A percentile compares a stretch with the other conserved stretches of the same genome.
Conservation (phyloP, 345 rosid species). For the Gossypium stocksii region DNA sequence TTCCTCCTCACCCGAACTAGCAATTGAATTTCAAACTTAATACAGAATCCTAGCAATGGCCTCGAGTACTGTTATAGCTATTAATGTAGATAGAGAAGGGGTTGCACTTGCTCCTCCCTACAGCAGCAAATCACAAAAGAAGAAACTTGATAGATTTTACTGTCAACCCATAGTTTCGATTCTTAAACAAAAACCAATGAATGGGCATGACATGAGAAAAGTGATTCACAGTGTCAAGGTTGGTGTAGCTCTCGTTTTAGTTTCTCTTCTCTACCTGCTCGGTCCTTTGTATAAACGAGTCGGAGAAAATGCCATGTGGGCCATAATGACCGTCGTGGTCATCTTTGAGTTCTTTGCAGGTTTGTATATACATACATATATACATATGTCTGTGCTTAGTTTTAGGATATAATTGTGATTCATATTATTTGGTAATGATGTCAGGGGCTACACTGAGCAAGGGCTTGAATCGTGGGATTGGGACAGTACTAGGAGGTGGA, state of each 20-base stretch:
- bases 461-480: slow-evolving; percentile 64
- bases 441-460: slow-evolving; percentile 68
- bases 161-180: slow-evolving; percentile 13
- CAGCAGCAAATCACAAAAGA: slow-evolving; percentile 3
- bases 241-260: slow-evolving; percentile 57
- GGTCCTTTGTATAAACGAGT: slow-evolving; percentile 47
- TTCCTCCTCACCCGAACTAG: slow-evolving; percentile 1
- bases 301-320: slow-evolving; percentile 86
- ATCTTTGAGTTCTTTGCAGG: slow-evolving; percentile 71
- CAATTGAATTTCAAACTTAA: neutral
- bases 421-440: neutral
- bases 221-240: slow-evolving; percentile 54
- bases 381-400: too few species aligned
- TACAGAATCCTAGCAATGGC: slow-evolving; percentile 19
- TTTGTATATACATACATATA: slow-evolving; percentile 6
- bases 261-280: slow-evolving; percentile 56
- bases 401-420: neutral
- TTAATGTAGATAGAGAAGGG: slow-evolving; percentile 25
- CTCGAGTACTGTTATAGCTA: slow-evolving; percentile 30
- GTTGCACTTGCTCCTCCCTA: neutral
- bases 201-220: slow-evolving; percentile 27
- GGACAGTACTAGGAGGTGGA: slow-evolving; percentile 61
- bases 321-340: slow-evolving; percentile 74
- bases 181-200: slow-evolving; percentile 15
- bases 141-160: slow-evolving; percentile 5